phyloP scores from a whole-genome alignment of 495 filamentous ascomycete species.

The Aeminium ludgeri region DNA sequence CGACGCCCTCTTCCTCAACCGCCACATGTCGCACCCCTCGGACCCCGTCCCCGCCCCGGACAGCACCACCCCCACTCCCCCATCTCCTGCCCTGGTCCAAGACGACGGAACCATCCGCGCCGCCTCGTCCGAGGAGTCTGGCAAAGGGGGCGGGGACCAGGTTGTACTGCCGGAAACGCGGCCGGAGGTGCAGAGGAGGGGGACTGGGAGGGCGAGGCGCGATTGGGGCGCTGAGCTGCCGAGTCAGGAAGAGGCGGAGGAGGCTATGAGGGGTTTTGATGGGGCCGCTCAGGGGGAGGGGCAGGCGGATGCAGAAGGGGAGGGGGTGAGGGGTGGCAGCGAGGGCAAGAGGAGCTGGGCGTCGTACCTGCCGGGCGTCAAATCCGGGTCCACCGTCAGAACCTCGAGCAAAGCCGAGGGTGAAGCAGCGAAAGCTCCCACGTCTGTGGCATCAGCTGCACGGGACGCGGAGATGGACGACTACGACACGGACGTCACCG shows the following conservation, averaged over 20 bases:
- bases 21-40: slow-evolving; percentile 20
- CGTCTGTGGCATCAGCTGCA: no score
- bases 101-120: slow-evolving; percentile 17
- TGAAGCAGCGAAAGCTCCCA: not conserved
- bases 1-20: slow-evolving; percentile 25
- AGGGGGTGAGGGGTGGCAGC: not conserved
- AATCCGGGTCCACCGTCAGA: not conserved
- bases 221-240: slow-evolving; percentile 9
- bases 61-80: slow-evolving; percentile 12
- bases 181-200: slow-evolving; percentile 6
- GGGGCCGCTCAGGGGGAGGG: not conserved
- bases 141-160: not conserved
- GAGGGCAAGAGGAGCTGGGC: slow-evolving; percentile 15
- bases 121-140: slow-evolving; percentile 1
- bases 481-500: no score
- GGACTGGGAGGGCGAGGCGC: slow-evolving; percentile 12
- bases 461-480: no score
- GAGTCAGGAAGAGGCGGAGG: slow-evolving; percentile 18
- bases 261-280: slow-evolving; percentile 9
- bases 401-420: not conserved
- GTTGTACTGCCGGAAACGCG: slow-evolving; percentile 3
- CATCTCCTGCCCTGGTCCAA: slow-evolving; percentile 11
- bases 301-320: not conserved
- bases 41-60: no score
- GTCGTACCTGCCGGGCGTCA: slow-evolving; percentile 8